phyloP scores from a whole-genome alignment of 345 rosid species.

The Euphorbia tirucalli region DNA sequence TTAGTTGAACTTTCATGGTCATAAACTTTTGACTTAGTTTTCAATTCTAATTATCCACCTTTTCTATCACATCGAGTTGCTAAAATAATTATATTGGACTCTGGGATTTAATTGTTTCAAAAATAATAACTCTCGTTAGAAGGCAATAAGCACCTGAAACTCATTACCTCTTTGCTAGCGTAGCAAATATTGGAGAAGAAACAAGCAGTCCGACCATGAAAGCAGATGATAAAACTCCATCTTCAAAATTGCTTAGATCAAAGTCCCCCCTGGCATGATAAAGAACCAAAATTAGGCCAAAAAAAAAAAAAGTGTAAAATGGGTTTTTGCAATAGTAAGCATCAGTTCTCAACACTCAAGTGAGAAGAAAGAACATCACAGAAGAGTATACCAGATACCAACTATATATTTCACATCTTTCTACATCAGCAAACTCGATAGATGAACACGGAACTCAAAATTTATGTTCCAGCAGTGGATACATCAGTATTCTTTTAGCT shows the following conservation, averaged over 20 bases:
- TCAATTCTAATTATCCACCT: not conserved
- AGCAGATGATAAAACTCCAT: constrained; percentile 89
- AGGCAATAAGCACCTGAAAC: constrained; percentile 1
- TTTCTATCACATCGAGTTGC: constrained; percentile 2
- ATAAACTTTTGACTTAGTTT: no score
- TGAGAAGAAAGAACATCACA: no score
- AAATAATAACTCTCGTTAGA: not conserved
- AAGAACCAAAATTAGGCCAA: not conserved
- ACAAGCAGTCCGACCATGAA: constrained; percentile 97
- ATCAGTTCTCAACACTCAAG: not conserved
- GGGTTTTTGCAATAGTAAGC: not conserved
- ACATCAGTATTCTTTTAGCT: no score
- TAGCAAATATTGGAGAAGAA: constrained; percentile 91
- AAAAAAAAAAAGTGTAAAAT: not conserved
- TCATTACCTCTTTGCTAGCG: constrained; percentile 70
- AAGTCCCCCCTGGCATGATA: constrained; percentile 64
- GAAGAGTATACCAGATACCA: no score
- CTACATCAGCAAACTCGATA: no score
- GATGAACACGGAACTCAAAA: no score
- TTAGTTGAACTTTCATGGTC: no score
- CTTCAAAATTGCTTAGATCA: constrained; percentile 77
- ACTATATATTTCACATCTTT: no score
- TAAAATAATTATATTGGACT: not conserved
- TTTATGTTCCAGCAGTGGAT: no score
- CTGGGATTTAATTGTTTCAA: not conserved